phyloP scores from a whole-genome alignment of 179 eudicot genomes.

The Gypsophila paniculata region DNA sequence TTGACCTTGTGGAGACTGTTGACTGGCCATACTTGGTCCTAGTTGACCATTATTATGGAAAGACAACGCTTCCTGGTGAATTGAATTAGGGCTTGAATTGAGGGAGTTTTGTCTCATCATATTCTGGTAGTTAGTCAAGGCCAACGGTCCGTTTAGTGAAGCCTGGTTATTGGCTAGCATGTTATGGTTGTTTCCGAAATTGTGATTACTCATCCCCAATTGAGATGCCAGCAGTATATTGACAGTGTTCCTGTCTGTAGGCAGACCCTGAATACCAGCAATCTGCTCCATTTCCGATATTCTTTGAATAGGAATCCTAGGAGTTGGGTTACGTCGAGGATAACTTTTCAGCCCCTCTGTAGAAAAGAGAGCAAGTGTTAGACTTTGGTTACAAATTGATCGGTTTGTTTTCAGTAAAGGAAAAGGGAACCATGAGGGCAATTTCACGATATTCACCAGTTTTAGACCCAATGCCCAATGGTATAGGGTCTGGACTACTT shows the following conservation, averaged over 20 bases:
- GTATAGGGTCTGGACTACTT: too few relatives aligned
- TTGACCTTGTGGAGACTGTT: slow-evolving; percentile 24
- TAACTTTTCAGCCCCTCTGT: slow-evolving; percentile 85
- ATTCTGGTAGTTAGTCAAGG: slow-evolving; percentile 58
- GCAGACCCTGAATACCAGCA: slow-evolving; percentile 54
- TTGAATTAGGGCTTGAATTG: slow-evolving; percentile 44
- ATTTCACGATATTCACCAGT: too few relatives aligned
- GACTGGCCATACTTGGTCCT: slow-evolving; percentile 38
- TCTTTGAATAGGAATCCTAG: slow-evolving; percentile 54
- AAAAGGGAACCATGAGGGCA: too few relatives aligned
- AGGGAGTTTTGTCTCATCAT: slow-evolving; percentile 57
- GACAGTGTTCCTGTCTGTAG: slow-evolving; percentile 53
- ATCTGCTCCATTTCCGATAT: slow-evolving; percentile 65
- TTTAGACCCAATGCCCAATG: too few relatives aligned
- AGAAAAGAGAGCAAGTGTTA: slow-evolving; percentile 10
- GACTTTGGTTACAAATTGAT: background rate
- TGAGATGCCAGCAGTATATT: slow-evolving; percentile 57
- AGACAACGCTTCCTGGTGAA: slow-evolving; percentile 61
- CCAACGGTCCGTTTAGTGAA: slow-evolving; percentile 45
- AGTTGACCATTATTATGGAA: slow-evolving; percentile 30
- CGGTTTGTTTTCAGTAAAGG: too few relatives aligned
- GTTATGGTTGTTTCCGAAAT: background rate
- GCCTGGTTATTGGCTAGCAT: slow-evolving; percentile 30
- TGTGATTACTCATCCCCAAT: slow-evolving; percentile 45
- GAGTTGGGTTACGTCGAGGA: slow-evolving; percentile 51